Base-by-base conservation (phyloP, 805 yeast species). In the Candida insectorum region DNA sequence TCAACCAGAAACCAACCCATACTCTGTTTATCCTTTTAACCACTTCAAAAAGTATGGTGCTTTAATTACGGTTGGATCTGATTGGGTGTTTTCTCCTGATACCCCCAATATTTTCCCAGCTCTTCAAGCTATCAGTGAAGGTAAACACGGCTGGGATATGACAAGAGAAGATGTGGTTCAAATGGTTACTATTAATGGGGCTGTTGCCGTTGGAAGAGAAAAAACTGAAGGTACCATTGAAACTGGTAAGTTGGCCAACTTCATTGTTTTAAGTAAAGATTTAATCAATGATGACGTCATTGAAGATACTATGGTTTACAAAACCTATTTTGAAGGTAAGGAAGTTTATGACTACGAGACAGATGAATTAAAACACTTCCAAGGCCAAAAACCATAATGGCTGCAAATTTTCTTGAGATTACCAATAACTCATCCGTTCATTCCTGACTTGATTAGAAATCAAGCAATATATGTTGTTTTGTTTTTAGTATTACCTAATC, bases 1-100 rank as follows among this genome's bases (percentile, higher is more conserved):
- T 34, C 52, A 49, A 29, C 54, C 54, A 3, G 53, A 47, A 37
- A 41, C 33, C 6, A 48, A 45, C 31, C 54, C 53, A 6, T 35
- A 39, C 18, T 44, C 51, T 6, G 54, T 49, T n/a, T 49, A 49
- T 35, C 53, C 54, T 7, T 49, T 49, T 47, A 49, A 47, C 30
- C 6, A 31, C 22, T 37, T 49, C 33, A 41, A 48, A 27, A 44
- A 48, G 10, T 30, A 40, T 30, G 54, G 54, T 12, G 54, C 54
- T 10, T 26, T 48, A 21, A 26, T 49, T 24, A 49, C 54, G 8
- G 48, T 49, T 34, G 53, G 54, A 11, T 49, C 54, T 6, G 54
- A 49, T 24, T 48, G 54, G 53, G 54, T 49, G 4, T 49, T 49
- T 41, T 47, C 53, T 20, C 54, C 54, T 12, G 53, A 49, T 33